Percentiles rank a stretch among this genome's conserved stretches.
phyloP scores from a whole-genome alignment of 176 grass and related monocot species.

The Phyllostachys edulis region DNA sequence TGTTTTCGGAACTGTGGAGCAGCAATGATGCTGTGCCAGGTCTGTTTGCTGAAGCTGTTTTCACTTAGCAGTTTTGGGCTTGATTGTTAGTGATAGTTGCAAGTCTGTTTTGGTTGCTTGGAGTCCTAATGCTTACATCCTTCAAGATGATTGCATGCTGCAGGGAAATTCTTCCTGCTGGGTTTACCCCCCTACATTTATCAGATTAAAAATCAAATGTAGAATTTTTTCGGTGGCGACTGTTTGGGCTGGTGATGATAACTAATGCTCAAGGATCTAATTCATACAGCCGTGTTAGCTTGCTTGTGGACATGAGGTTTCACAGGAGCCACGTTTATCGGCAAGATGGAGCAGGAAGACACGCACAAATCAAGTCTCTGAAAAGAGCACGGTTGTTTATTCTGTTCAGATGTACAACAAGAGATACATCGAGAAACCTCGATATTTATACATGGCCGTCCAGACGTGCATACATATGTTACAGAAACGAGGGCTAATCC shows the following conservation, averaged over 20 bases:
- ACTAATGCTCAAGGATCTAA: background rate
- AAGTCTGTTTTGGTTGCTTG: no score
- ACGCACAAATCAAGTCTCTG: background rate
- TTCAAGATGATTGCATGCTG: background rate
- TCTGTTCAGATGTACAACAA: constrained; percentile 8
- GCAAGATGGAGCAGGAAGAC: background rate
- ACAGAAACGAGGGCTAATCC: constrained; percentile 15
- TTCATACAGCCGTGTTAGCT: background rate
- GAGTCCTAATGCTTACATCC: background rate
- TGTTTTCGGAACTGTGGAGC: no score
- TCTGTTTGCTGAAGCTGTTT: background rate
- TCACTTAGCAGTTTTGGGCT: background rate
- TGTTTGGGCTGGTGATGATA: background rate
- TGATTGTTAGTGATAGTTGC: no score
- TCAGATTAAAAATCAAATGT: background rate
- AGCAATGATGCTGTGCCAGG: background rate
- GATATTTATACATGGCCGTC: constrained; percentile 25
- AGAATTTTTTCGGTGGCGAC: background rate
- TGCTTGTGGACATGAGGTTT: background rate
- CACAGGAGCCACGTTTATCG: background rate
- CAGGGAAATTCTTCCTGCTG: background rate
- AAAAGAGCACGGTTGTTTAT: background rate
- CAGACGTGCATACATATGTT: background rate
- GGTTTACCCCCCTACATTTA: background rate
- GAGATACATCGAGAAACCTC: background rate